A percentile compares a stretch with the other conserved stretches of the same genome.
These are phyloP conservation scores for Vitis hybrid DNA, from an alignment of 177 flowering plant genomes.

Conservation along the genomic window DNA sequence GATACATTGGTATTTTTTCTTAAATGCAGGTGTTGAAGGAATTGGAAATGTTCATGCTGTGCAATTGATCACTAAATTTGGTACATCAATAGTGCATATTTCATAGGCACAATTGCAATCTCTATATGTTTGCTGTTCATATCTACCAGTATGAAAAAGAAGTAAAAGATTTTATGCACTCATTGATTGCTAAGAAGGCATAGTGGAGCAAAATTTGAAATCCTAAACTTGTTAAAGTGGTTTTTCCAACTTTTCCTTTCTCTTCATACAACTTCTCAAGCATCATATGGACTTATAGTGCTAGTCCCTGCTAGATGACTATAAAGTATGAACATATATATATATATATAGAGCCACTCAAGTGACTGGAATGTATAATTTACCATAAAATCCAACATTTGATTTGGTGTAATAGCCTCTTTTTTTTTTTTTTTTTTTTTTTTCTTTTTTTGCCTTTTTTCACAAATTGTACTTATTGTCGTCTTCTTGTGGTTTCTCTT, in stretches of 20 bases:
- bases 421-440: background rate
- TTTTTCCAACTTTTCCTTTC: too few relatives aligned
- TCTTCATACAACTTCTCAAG: too few relatives aligned
- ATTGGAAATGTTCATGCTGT: slow-evolving; percentile 80
- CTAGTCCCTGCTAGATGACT: background rate
- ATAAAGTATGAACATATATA: background rate
- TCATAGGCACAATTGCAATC: background rate
- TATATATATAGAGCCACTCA: too few relatives aligned
- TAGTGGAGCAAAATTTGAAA: too few relatives aligned
- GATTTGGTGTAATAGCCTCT: background rate
- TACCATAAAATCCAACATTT: background rate
- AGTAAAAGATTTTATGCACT: too few relatives aligned
- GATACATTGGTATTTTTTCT: background rate
- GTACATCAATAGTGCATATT: slow-evolving; percentile 31
- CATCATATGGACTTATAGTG: background rate
- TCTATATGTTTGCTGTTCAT: background rate
- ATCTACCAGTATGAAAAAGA: background rate
- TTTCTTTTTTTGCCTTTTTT: too few relatives aligned
- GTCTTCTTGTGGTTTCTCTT: background rate
- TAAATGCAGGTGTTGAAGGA: slow-evolving; percentile 78
- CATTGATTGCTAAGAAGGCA: too few relatives aligned
- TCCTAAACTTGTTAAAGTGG: too few relatives aligned
- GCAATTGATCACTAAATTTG: slow-evolving; percentile 73
- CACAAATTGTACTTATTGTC: background rate
- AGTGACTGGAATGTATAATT: background rate